Percentiles rank a stretch among this genome's conserved stretches.
Evolutionary conservation across 768 basidiomycete species (phyloP).

Genomic region (Leucogyrophana mollusca): DNA sequence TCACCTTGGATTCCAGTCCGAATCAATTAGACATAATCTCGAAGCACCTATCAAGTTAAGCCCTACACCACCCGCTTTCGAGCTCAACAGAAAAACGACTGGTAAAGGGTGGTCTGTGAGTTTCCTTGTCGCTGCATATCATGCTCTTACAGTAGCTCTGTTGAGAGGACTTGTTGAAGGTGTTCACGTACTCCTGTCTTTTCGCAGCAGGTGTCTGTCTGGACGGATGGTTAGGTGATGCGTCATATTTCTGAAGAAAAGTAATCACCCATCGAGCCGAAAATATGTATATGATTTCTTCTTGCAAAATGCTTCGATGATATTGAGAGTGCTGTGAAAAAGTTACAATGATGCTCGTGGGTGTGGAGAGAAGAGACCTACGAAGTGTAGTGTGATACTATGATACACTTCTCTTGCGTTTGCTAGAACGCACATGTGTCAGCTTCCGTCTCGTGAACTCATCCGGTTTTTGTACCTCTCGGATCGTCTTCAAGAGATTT

Average conservation of each 20-base stretch:
- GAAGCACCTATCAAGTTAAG: slow-evolving; percentile 93
- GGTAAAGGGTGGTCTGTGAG: slow-evolving; percentile 7
- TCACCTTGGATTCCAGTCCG: slow-evolving; percentile 92
- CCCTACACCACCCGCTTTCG: slow-evolving; percentile 94
- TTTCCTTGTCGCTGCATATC: neutral
- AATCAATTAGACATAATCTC: slow-evolving; percentile 81
- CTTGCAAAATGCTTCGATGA: slow-evolving; percentile 85
- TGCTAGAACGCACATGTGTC: slow-evolving; percentile 35
- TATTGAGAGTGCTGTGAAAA: slow-evolving; percentile 65
- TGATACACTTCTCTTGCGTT: slow-evolving; percentile 91
- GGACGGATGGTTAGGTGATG: slow-evolving; percentile 2
- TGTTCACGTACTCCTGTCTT: slow-evolving; percentile 83
- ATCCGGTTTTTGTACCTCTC: slow-evolving; percentile 41
- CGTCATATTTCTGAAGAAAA: neutral
- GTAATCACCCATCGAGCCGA: slow-evolving; percentile 79
- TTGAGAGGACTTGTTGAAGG: slow-evolving; percentile 80
- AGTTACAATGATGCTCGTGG: too few species aligned
- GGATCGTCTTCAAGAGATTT: slow-evolving; percentile 58
- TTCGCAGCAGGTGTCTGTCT: slow-evolving; percentile 78
- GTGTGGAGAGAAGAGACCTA: too few species aligned
- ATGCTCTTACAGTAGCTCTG: slow-evolving; percentile 63
- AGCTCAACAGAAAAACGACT: slow-evolving; percentile 92
- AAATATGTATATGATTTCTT: slow-evolving; percentile 73
- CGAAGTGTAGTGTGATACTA: slow-evolving; percentile 96
- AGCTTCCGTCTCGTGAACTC: neutral